Base-by-base conservation (phyloP, 2,329 filamentous ascomycete genomes). In the Arachnomyces sp. region DNA sequence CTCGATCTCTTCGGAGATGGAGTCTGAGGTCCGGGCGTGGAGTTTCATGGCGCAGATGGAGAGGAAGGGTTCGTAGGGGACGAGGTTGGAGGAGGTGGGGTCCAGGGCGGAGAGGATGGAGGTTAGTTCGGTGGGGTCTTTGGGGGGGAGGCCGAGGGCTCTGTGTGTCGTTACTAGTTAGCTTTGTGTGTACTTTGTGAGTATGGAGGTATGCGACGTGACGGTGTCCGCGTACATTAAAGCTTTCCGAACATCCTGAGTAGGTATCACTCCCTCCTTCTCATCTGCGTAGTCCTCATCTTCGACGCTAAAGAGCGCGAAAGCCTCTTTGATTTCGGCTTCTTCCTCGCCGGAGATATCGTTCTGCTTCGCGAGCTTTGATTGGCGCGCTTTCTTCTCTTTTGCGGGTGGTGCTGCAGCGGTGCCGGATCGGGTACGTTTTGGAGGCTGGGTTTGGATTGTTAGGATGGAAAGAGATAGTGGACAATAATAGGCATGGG, bases 351-450 rank as follows among this genome's bases (percentile, higher is more conserved):
- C 82, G 11, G 79, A 82, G 56, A 96, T 79, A 61, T 88, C 82
- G 73, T 95, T 81, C 58, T 94, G 87, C 66, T 89, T 90, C 20
- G 90, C 90, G 53, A 95, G 84, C 62, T 88, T 93, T 43, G 89
- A 94, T 55, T 79, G 79, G 47, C 84, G 82, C 40, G 55, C 45
- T 50, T 59, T 62, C 47, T 58, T 64, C 8, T 56, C 54, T 42
- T 50, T 54, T n/a, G 58, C 47, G 25, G 54, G 39, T 41, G 58
- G 39, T 41, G 58, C 51, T 43, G 59, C 49, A 45, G 47, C 45
- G 40, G 54, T 36, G 39, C 51, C 40, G 37, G 53, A 53, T 48
- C 51, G 48, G 47, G 60, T 59, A 47, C 59, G 63, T 48, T 60
- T 64, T 41, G 58, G 60, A 43, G 54, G 63, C 59, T 65, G 47